These are phyloP conservation scores for Santalum album DNA, from an alignment of 164 flowering plant species.

Conservation along the genomic window DNA sequence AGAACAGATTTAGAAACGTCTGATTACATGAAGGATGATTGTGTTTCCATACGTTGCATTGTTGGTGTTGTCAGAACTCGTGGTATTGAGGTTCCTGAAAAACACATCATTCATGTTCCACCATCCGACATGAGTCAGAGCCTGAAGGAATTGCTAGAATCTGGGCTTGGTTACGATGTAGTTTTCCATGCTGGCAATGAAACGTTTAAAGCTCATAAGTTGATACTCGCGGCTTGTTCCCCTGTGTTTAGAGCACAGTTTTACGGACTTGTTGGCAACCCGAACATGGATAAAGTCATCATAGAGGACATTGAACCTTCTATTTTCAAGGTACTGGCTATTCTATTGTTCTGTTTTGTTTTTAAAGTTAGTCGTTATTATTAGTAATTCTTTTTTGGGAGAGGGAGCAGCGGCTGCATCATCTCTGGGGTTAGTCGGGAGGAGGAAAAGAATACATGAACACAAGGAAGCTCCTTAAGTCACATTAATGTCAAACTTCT, in stretches of 20 bases:
- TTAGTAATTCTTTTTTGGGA: too few relatives aligned
- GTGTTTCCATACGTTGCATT: conserved; percentile 71
- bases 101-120: conserved; percentile 39
- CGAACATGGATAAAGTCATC: conserved; percentile 45
- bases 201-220: conserved; percentile 71
- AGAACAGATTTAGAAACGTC: conserved; percentile 62
- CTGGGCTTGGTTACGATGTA: conserved; percentile 65
- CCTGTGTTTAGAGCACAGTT: conserved; percentile 92
- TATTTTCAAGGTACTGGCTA: conserved; percentile 76
- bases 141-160: conserved; percentile 48
- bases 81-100: conserved; percentile 58
- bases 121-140: conserved; percentile 71
- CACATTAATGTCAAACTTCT: too few relatives aligned
- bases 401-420: too few relatives aligned
- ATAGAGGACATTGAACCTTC: conserved; percentile 68
- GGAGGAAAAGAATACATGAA: too few relatives aligned
- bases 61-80: conserved; percentile 88
- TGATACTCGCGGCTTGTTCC: conserved; percentile 90
- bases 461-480: too few relatives aligned
- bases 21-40: conserved; percentile 75
- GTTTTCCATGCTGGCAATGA: conserved; percentile 66
- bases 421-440: too few relatives aligned
- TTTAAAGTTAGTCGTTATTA: too few relatives aligned
- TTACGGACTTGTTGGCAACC: conserved; percentile 73
- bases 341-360: not conserved